Evolutionary conservation across 108 stramenopile species (phyloP).

Genomic region (Ochromonas danica): DNA sequence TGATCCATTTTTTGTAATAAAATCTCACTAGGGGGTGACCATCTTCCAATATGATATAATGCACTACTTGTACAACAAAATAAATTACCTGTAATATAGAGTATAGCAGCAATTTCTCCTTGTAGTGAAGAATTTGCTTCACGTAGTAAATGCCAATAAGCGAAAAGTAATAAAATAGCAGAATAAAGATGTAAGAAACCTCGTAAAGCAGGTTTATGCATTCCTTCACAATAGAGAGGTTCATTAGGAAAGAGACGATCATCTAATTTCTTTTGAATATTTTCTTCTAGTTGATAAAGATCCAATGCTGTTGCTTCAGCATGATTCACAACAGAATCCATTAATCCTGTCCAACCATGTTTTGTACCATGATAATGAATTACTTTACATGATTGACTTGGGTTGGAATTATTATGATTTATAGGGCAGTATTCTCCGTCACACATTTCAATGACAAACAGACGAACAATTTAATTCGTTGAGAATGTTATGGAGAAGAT

Average conservation of each 20-base stretch:
- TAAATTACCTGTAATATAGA: not conserved
- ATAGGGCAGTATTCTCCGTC: too few relatives aligned
- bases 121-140: not conserved
- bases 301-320: too few relatives aligned
- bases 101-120: not conserved
- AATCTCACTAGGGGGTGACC: constrained; percentile 4
- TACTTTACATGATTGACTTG: too few relatives aligned
- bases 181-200: constrained; percentile 18
- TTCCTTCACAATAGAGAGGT: constrained; percentile 19
- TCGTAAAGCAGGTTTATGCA: constrained; percentile 3
- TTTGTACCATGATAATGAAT: too few relatives aligned
- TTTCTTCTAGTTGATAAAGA: too few relatives aligned
- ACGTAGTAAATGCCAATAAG: not conserved
- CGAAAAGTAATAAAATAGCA: constrained; percentile 12
- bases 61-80: constrained; percentile 10
- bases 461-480: too few relatives aligned
- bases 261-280: constrained; percentile 9
- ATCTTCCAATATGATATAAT: constrained; percentile 26
- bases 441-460: too few relatives aligned
- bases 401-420: too few relatives aligned
- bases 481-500: too few relatives aligned
- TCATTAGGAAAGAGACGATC: constrained; percentile 8
- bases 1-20: constrained; percentile 33
- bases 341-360: too few relatives aligned
- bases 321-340: too few relatives aligned